These are phyloP conservation scores for Podaxis sp. DNA, from an alignment of 768 basidiomycete genomes.

Conservation along the genomic window DNA sequence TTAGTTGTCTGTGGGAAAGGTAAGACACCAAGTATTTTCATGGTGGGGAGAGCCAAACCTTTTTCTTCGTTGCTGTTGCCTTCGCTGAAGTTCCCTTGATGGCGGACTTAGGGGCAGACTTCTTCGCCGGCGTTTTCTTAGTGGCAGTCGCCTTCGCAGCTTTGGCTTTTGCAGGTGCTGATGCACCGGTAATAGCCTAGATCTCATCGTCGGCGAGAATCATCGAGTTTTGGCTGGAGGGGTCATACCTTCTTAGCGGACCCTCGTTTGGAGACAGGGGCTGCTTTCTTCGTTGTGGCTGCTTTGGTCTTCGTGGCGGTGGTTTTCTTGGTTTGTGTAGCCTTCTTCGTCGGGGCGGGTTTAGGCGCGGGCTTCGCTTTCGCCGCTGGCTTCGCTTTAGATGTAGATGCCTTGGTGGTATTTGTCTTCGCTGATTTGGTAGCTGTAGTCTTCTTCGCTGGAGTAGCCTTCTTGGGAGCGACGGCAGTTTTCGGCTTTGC, in stretches of 20 bases:
- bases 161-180: slow-evolving; percentile 39
- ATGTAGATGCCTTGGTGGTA: slow-evolving; percentile 19
- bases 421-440: slow-evolving; percentile 22
- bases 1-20: slow-evolving; percentile 22
- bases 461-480: slow-evolving; percentile 13
- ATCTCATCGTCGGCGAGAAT: not conserved
- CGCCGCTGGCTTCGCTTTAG: slow-evolving; percentile 23
- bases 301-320: slow-evolving; percentile 34
- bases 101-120: slow-evolving; percentile 26
- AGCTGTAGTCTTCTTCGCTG: slow-evolving; percentile 23
- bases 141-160: slow-evolving; percentile 29
- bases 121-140: slow-evolving; percentile 33
- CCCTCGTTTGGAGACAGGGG: slow-evolving; percentile 29
- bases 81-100: slow-evolving; percentile 22
- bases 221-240: not conserved
- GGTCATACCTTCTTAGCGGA: slow-evolving; percentile 34
- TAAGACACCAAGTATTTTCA: not conserved
- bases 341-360: slow-evolving; percentile 28
- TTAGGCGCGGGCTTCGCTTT: slow-evolving; percentile 25
- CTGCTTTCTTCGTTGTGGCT: slow-evolving; percentile 31
- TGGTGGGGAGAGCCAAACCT: slow-evolving; percentile 19
- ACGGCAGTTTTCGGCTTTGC: slow-evolving; percentile 18
- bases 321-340: slow-evolving; percentile 30
- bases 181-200: slow-evolving; percentile 38
- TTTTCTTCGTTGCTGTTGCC: slow-evolving; percentile 27